Evolutionary conservation across 2,329 filamentous ascomycete species (phyloP).

Genomic region (Aspergillus ustus): DNA sequence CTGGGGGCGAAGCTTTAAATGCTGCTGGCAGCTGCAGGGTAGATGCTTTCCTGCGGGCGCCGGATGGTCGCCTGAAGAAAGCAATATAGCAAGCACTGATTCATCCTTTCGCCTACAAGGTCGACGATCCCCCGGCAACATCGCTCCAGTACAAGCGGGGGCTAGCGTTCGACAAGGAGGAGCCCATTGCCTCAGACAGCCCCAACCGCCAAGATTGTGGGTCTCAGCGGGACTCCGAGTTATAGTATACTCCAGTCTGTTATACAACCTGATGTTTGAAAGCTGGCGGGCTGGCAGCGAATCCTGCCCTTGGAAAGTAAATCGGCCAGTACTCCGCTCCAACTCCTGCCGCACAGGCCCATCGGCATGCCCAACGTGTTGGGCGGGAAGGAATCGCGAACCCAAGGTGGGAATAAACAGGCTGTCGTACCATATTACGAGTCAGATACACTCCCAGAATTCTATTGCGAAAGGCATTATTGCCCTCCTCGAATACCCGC

Average conservation of each 20-base stretch:
- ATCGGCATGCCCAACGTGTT: not conserved
- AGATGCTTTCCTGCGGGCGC: not conserved
- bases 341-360: not conserved
- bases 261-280: not conserved
- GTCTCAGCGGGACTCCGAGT: not conserved
- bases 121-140: not conserved
- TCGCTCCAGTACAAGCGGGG: not conserved
- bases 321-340: not conserved
- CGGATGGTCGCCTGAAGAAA: not conserved
- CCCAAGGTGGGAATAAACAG: not conserved
- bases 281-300: not conserved
- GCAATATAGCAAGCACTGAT: not conserved
- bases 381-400: not conserved
- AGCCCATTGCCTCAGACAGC: not conserved
- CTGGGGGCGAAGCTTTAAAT: not conserved
- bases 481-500: not conserved
- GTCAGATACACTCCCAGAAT: not conserved
- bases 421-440: not conserved
- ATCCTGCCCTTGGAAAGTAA: not conserved
- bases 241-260: not conserved
- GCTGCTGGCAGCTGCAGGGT: not conserved
- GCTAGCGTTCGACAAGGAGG: not conserved
- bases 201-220: not conserved
- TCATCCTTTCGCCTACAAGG: not conserved
- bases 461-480: not conserved